Conservation (phyloP, 345 rosid species). For the Anastatica hierochuntica region DNA sequence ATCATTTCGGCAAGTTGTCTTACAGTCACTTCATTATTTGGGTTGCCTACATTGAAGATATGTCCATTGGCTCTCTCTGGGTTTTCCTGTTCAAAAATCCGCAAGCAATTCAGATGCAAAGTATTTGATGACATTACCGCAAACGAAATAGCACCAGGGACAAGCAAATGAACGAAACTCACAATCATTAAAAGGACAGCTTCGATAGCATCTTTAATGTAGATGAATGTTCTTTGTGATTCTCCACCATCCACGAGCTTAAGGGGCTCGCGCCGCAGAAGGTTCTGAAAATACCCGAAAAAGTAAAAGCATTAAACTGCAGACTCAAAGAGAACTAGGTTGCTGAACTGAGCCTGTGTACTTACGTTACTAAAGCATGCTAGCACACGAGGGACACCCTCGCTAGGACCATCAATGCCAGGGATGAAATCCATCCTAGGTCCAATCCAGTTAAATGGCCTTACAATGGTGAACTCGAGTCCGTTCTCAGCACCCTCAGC, state of each 20-base stretch:
- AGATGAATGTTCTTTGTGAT: slow-evolving; percentile 91
- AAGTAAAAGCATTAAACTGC: neutral
- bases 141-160: neutral
- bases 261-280: slow-evolving; percentile 71
- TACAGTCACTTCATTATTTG: slow-evolving; percentile 95
- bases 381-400: slow-evolving; percentile 97
- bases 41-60: slow-evolving; percentile 97
- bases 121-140: neutral
- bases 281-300: slow-evolving; percentile 36
- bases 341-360: neutral
- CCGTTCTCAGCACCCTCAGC: slow-evolving; percentile 99
- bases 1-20: slow-evolving; percentile 99
- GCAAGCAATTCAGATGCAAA: slow-evolving; percentile 7
- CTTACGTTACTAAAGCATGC: slow-evolving; percentile 98
- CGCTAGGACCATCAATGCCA: slow-evolving; percentile 99
- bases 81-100: slow-evolving; percentile 57
- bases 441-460: slow-evolving; percentile 99
- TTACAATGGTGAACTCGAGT: slow-evolving; percentile 89
- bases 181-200: slow-evolving; percentile 95
- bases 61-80: slow-evolving; percentile 92
- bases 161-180: slow-evolving; percentile 13
- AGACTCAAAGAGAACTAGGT: neutral
- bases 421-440: slow-evolving; percentile 99
- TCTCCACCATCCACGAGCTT: slow-evolving; percentile 97
- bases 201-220: slow-evolving; percentile 96